A percentile compares a stretch with the other conserved stretches of the same genome.
These are phyloP conservation scores for Sporothrix brunneoviolacea DNA, from an alignment of 2,329 filamentous ascomycete species.

Conservation along the genomic window DNA sequence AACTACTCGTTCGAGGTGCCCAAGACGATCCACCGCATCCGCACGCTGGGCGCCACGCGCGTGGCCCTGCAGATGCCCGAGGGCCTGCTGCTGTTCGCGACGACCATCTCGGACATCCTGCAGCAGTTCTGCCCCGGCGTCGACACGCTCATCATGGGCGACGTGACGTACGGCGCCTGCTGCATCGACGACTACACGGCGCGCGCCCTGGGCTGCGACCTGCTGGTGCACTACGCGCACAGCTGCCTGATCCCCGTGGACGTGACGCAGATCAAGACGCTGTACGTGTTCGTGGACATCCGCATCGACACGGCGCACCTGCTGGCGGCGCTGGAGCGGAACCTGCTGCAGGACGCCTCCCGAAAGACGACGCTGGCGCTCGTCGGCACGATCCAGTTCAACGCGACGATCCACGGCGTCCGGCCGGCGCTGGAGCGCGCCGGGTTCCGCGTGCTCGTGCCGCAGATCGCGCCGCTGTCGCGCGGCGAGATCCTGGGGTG, in stretches of 20 bases:
- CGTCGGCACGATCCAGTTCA: constrained; percentile 98
- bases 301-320: constrained; percentile 88
- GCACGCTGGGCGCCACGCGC: constrained; percentile 67
- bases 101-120: constrained; percentile 94
- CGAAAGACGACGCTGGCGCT: constrained; percentile 87
- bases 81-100: constrained; percentile 88
- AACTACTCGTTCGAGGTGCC: constrained; percentile 99
- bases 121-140: constrained; percentile 87
- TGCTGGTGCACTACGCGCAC: constrained; percentile 95
- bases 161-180: constrained; percentile 97
- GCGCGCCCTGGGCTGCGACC: constrained; percentile 83
- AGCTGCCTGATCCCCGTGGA: constrained; percentile 94
- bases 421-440: constrained; percentile 70
- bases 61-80: constrained; percentile 97
- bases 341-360: constrained; percentile 70
- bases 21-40: constrained; percentile 94
- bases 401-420: constrained; percentile 87
- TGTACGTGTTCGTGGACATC: constrained; percentile 98
- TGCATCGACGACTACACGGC: constrained; percentile 99
- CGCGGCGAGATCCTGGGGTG: constrained; percentile 98
- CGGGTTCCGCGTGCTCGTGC: constrained; percentile 79
- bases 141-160: constrained; percentile 96
- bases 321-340: constrained; percentile 77
- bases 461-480: constrained; percentile 85
- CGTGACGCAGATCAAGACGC: constrained; percentile 90